Base-by-base conservation (phyloP, 2,329 filamentous ascomycete species). In the Verticillium klebahnii region DNA sequence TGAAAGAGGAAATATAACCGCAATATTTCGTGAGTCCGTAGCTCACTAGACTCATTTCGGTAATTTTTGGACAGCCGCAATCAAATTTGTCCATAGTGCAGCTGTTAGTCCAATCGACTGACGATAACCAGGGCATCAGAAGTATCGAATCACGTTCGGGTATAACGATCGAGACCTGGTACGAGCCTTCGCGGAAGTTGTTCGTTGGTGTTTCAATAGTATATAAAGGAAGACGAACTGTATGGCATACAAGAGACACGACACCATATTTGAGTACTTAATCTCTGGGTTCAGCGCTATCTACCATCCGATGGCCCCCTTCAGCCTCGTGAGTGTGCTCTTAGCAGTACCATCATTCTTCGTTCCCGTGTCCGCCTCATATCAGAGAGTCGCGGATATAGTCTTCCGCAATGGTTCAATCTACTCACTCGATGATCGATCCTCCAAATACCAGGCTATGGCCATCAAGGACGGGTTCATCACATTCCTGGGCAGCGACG, bases 351-450 rank as follows among this genome's bases (percentile, higher is more conserved):
- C 56, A 6, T 40, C 36, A 25, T 17, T 45, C 19, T 29, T 29
- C 17, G n/a, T 23, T 25, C 19, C 19, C 9, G 56, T 23, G 12
- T 50, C 45, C 23, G 56, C 56, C 15, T 29, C 56, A 7, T 17
- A 17, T 25, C 15, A 58, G 11, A 34, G 40, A n/a, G 5, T 32
- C 11, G 68, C 69, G 2, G 69, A 71, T 40, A 61, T 66, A 2
- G 69, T 71, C 29, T 66, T 71, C 8, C 62, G 62, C 55, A 71
- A 71, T 69, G 69, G 68, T 36, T 65, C 59, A 34, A 71, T 71
- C 55, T 70, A 71, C 60, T 67, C 68, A 31, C 67, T 71, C 63
- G 50, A 59, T 31, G 52, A 61, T 3, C 54, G 57, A 6, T 64
- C 68, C 25, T 54, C 56, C 11, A 64, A 62, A 56, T 63, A 55